A percentile compares a stretch with the other conserved stretches of the same genome.
Conservation (phyloP, 768 basidiomycete genomes). For the Mycena amicta region DNA sequence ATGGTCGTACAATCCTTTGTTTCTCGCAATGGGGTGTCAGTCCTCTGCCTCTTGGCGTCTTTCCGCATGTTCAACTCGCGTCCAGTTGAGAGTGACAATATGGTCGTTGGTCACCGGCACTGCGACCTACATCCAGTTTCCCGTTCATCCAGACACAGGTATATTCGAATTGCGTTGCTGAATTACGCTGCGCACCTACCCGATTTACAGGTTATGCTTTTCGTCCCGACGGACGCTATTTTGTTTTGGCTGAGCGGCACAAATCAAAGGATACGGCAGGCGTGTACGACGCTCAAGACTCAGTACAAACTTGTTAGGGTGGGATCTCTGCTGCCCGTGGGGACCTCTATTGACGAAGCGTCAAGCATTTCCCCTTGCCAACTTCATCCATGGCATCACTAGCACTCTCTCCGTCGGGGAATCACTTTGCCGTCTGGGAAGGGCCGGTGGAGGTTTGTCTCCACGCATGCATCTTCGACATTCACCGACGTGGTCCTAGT, state of each 20-base stretch:
- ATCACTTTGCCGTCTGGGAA: constrained; percentile 81
- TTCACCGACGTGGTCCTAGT: constrained; percentile 45
- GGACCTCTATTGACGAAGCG: constrained; percentile 33
- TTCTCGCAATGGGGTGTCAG: constrained; percentile 95
- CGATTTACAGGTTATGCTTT: constrained; percentile 69
- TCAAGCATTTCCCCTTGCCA: constrained; percentile 76
- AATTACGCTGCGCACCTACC: background rate
- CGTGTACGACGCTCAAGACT: constrained; percentile 74
- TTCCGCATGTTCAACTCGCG: constrained; percentile 2
- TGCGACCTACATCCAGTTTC: constrained; percentile 85
- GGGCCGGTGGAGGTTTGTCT: constrained; percentile 72
- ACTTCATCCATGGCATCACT: constrained; percentile 74
- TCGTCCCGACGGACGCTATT: constrained; percentile 79
- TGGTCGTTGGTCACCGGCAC: constrained; percentile 79
- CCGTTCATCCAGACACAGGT: constrained; percentile 83
- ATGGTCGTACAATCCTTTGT: constrained; percentile 79
- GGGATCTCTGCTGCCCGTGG: constrained; percentile 26
- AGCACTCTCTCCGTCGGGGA: constrained; percentile 75
- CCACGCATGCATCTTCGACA: background rate
- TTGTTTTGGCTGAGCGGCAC: constrained; percentile 85
- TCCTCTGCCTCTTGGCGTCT: constrained; percentile 21
- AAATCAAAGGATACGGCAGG: constrained; percentile 87
- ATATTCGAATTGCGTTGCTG: constrained; percentile 13
- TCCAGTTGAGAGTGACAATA: constrained; percentile 79
- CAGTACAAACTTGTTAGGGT: constrained; percentile 77